A percentile compares a stretch with the other conserved stretches of the same genome.
Evolutionary conservation across 2,329 filamentous ascomycete species (phyloP).

Genomic region (Lasiodiplodia citricola): DNA sequence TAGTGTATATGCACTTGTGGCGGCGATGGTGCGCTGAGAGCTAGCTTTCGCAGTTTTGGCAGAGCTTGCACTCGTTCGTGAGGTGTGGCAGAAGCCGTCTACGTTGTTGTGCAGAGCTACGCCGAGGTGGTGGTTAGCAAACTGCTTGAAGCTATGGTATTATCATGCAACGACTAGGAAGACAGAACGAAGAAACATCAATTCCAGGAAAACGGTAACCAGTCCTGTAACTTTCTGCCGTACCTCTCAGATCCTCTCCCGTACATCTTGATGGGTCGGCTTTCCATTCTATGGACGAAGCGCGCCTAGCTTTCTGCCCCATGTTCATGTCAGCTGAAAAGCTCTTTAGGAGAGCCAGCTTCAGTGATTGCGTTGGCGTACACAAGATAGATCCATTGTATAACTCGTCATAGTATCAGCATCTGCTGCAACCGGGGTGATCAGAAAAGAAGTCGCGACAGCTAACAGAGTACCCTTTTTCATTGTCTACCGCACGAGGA

Average conservation of each 20-base stretch:
- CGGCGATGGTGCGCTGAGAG: not conserved
- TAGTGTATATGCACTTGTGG: not conserved
- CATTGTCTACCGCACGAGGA: not conserved
- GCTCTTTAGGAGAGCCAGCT: not conserved
- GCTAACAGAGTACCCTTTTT: not conserved
- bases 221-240: not conserved
- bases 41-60: not conserved
- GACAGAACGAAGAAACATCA: not conserved
- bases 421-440: not conserved
- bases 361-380: not conserved
- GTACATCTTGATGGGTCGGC: not conserved
- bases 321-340: not conserved
- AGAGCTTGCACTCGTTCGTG: not conserved
- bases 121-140: not conserved
- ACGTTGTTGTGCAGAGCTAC: not conserved
- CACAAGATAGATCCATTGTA: not conserved
- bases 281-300: not conserved
- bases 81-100: not conserved
- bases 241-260: not conserved
- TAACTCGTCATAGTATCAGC: not conserved
- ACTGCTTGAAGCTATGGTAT: no score
- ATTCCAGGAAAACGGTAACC: not conserved
- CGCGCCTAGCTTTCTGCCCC: not conserved
- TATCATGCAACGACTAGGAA: not conserved
- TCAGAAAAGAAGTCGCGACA: not conserved